phyloP scores from a whole-genome alignment of 306 rosid genomes.

The Pyrus betulifolia region DNA sequence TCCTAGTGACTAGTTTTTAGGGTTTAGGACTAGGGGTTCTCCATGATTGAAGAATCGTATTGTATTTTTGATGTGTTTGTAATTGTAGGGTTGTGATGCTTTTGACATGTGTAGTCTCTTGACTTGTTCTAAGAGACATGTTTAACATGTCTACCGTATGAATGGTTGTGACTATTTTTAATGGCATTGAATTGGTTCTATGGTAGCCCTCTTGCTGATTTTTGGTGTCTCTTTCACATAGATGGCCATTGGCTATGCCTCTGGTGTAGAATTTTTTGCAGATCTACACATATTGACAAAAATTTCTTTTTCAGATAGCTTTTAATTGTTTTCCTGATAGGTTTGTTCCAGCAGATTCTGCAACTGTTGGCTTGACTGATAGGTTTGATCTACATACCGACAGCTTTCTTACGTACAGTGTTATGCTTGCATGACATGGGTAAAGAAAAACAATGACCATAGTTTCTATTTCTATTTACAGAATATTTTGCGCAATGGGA shows the following conservation, averaged over 20 bases:
- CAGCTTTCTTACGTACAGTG: slow-evolving; percentile 7
- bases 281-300: background rate
- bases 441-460: background rate
- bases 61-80: too few relatives aligned
- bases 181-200: background rate
- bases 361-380: slow-evolving; percentile 94
- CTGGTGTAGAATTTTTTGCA: background rate
- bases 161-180: too few relatives aligned
- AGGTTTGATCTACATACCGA: slow-evolving; percentile 43
- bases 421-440: slow-evolving; percentile 1
- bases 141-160: too few relatives aligned
- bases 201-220: background rate
- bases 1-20: too few relatives aligned
- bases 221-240: background rate
- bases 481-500: slow-evolving; percentile 92
- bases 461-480: slow-evolving; percentile 22
- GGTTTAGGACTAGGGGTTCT: too few relatives aligned
- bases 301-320: slow-evolving; percentile 60
- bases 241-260: background rate
- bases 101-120: too few relatives aligned
- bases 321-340: slow-evolving; percentile 79
- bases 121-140: too few relatives aligned
- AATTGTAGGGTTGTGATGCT: too few relatives aligned
- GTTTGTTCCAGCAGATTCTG: slow-evolving; percentile 97
- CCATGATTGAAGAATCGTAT: too few relatives aligned